Base-by-base conservation (phyloP, 495 filamentous ascomycete genomes). In the Cladorrhinum samala region DNA sequence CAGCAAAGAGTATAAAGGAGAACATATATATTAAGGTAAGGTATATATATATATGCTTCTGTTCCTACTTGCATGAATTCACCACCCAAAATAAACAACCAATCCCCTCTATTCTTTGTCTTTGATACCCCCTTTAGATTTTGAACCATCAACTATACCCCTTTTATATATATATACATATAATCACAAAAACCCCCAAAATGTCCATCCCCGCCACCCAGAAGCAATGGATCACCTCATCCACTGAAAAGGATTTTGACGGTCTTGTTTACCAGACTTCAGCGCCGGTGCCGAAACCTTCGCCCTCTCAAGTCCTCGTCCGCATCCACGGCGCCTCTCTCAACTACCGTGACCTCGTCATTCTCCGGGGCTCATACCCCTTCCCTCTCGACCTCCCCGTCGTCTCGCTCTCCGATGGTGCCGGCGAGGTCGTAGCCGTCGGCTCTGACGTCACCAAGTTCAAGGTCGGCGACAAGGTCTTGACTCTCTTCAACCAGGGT, bases 331-430 rank as follows among this genome's bases (percentile, higher is more conserved):
- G 79, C 18, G 85, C 81, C 1, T 90, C 89, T 2, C 73, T 95
- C 50, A 94, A 95, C 67, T 95, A 86, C 70, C 82, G 89, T 49
- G 89, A 93, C 61, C 69, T 92, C 46, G 78, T 87, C 55, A 91
- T 95, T 21, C 57, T 80, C 86, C 4, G 77, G 77, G 74, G 83
- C 81, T 68, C 17, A 37, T 52, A 43, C 49, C 23, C 21, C 19
- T 90, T 91, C 68, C 64, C 82, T 0, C 53, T 76, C 20, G 60
- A 61, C 5, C 62, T 80, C 25, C 79, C 78, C 24, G 74, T 91
- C 2, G 80, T 91, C 1, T 78, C 87, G 1, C 79, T 64, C 23
- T 91, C 87, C n/a, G 89, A 95, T 61, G 89, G 87, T 50, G 81
- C 89, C 2, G 89, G 88, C 25, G 81, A 81, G 50, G 77, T 95